phyloP scores from a whole-genome alignment of 495 filamentous ascomycete genomes.

The Daldinia childiae region DNA sequence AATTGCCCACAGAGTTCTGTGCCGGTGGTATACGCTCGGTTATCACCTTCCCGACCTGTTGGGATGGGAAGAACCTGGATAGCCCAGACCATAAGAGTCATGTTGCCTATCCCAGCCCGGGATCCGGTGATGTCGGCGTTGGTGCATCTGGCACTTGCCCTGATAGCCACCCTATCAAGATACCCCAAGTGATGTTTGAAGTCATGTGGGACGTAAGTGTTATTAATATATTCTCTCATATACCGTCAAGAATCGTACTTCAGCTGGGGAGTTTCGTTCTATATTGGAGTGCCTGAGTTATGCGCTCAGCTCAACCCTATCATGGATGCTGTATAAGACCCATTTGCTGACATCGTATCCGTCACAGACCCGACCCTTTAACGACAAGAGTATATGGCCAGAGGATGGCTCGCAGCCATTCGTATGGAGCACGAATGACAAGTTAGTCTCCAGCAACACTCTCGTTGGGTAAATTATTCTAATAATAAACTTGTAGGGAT shows the following conservation, averaged over 20 bases:
- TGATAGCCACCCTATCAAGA: constrained; percentile 60
- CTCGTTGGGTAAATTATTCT: constrained; percentile 3
- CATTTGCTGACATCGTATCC: constrained; percentile 14
- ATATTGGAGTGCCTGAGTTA: not conserved
- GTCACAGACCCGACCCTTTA: constrained; percentile 47
- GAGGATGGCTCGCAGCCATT: constrained; percentile 51
- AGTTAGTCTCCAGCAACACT: constrained; percentile 39
- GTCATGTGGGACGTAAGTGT: constrained; percentile 51
- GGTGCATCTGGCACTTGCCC: constrained; percentile 67
- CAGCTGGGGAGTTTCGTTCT: no score
- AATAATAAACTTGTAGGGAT: constrained; percentile 34
- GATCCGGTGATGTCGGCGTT: constrained; percentile 11
- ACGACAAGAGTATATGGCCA: constrained; percentile 48
- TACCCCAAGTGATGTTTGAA: constrained; percentile 49
- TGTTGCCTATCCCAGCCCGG: constrained; percentile 58
- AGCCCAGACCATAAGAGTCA: constrained; percentile 69
- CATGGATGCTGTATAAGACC: not conserved
- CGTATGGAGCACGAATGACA: constrained; percentile 46
- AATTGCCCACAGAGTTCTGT: constrained; percentile 36
- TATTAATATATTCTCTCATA: not conserved
- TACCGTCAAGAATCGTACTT: no score
- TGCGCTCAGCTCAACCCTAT: not conserved
- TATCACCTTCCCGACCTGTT: constrained; percentile 58
- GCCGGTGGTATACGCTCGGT: constrained; percentile 50
- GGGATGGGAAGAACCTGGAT: constrained; percentile 75